Conservation (phyloP, 2,329 filamentous ascomycete genomes). For the Podosphaera xanthii region DNA sequence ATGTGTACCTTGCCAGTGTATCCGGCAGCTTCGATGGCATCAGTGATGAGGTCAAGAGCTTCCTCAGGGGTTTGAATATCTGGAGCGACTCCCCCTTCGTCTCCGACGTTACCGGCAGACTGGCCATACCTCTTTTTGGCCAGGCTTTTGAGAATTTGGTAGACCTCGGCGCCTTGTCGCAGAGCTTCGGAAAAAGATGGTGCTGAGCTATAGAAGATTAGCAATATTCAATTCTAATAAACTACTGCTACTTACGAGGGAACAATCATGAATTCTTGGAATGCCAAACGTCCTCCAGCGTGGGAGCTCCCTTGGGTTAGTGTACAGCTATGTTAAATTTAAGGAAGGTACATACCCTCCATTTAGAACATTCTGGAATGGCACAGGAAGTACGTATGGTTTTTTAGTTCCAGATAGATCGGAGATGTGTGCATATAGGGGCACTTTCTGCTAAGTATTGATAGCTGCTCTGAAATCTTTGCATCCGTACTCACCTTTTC, state of each 20-base stretch:
- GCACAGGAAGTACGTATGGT: slow-evolving; percentile 72
- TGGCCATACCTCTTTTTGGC: slow-evolving; percentile 99
- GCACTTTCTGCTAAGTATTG: slow-evolving; percentile 32
- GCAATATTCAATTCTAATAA: not conserved
- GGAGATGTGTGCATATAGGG: slow-evolving; percentile 72
- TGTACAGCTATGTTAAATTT: not conserved
- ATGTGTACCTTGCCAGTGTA: slow-evolving; percentile 96
- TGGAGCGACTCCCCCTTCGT: slow-evolving; percentile 97
- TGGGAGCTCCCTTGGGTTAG: slow-evolving; percentile 42
- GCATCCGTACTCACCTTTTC: slow-evolving; percentile 38
- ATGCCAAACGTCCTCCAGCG: slow-evolving; percentile 83
- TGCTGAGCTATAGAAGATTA: slow-evolving; percentile 33
- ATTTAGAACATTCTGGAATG: slow-evolving; percentile 88
- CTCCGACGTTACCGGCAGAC: slow-evolving; percentile 94
- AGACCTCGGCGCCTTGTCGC: slow-evolving; percentile 90
- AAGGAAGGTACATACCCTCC: slow-evolving; percentile 23
- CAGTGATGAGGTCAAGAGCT: slow-evolving; percentile 87
- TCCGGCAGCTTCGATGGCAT: slow-evolving; percentile 81
- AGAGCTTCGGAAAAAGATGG: slow-evolving; percentile 87
- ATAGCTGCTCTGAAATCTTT: not conserved
- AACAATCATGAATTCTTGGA: slow-evolving; percentile 95
- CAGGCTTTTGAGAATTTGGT: slow-evolving; percentile 89
- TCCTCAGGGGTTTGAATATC: slow-evolving; percentile 96
- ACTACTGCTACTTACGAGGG: slow-evolving; percentile 34
- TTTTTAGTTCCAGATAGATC: slow-evolving; percentile 78